Conservation (phyloP, 1,284 basidiomycete genomes). For the Macrocystidia cucumis region DNA sequence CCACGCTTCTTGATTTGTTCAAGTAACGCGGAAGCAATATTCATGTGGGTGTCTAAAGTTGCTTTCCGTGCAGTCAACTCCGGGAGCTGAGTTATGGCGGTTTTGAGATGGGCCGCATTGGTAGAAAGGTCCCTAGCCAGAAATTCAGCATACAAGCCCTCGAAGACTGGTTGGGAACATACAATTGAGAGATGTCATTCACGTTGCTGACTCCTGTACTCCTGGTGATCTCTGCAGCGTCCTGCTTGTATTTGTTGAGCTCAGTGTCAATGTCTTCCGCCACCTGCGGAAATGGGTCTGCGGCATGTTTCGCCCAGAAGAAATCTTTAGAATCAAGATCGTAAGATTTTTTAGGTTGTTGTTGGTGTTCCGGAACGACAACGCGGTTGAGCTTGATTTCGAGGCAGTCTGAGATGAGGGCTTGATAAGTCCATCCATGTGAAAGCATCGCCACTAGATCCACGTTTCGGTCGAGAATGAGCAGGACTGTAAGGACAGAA, state of each 20-base stretch:
- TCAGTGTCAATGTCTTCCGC: constrained; percentile 97
- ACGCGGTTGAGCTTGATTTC: constrained; percentile 97
- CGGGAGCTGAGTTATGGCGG: constrained; percentile 96
- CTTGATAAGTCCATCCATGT: constrained; percentile 99
- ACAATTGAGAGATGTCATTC: constrained; percentile 93
- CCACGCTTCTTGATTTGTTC: constrained; percentile 96
- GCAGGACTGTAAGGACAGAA: constrained; percentile 54
- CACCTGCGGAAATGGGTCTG: constrained; percentile 96
- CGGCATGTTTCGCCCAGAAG: constrained; percentile 97
- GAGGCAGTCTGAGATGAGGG: constrained; percentile 95
- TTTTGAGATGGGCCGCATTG: constrained; percentile 94
- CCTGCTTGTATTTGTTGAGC: constrained; percentile 91
- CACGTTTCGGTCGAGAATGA: constrained; percentile 92
- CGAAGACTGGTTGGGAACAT: constrained; percentile 19
- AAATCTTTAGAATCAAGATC: constrained; percentile 98
- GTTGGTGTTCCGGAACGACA: constrained; percentile 46
- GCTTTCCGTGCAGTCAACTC: constrained; percentile 96
- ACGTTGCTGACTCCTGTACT: constrained; percentile 96
- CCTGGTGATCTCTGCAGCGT: constrained; percentile 95
- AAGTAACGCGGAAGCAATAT: constrained; percentile 93
- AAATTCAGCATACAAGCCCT: constrained; percentile 5
- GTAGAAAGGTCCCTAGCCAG: constrained; percentile 88
- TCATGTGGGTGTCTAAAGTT: constrained; percentile 98
- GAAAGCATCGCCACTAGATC: constrained; percentile 94
- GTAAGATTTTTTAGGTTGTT: constrained; percentile 73